A percentile compares a stretch with the other conserved stretches of the same genome.
phyloP scores from a whole-genome alignment of 2,329 filamentous ascomycete genomes.

The Aureobasidium sp. region DNA sequence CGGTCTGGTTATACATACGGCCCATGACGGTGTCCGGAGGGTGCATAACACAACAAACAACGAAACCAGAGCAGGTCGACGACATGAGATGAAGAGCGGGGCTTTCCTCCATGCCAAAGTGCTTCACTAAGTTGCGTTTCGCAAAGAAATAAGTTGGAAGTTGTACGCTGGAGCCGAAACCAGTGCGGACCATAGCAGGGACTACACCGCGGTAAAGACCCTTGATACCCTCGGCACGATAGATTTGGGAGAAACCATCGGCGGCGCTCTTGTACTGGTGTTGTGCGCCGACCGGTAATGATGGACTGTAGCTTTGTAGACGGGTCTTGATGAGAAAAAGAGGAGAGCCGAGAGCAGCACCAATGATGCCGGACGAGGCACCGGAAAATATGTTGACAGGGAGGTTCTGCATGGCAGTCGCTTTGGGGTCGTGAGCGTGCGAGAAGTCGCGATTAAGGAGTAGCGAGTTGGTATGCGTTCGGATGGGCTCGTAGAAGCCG shows the following conservation, averaged over 20 bases:
- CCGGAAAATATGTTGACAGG: constrained; percentile 91
- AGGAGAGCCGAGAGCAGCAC: constrained; percentile 85
- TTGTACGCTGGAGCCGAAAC: constrained; percentile 92
- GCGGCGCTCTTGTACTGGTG: constrained; percentile 81
- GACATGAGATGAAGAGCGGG: constrained; percentile 81
- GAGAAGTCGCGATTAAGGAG: constrained; percentile 61
- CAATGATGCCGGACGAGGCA: constrained; percentile 80
- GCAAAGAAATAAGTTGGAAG: constrained; percentile 97
- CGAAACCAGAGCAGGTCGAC: constrained; percentile 85
- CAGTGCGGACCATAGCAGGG: constrained; percentile 91
- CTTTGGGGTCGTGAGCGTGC: constrained; percentile 37
- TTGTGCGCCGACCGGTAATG: constrained; percentile 92
- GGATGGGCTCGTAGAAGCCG: constrained; percentile 95
- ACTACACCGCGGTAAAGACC: constrained; percentile 87
- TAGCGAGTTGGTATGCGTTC: constrained; percentile 46
- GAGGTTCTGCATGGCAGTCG: constrained; percentile 61
- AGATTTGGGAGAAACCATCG: constrained; percentile 78
- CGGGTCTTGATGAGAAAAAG: constrained; percentile 98
- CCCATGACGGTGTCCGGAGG: constrained; percentile 99
- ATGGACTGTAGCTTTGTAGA: constrained; percentile 87
- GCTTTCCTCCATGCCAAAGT: constrained; percentile 85
- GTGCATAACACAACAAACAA: constrained; percentile 97
- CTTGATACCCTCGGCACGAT: constrained; percentile 63
- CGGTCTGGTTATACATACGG: constrained; percentile 96
- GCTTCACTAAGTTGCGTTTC: constrained; percentile 74